These are phyloP conservation scores for Linnemannia exigua DNA, from an alignment of 192 early-diverging fungal genomes.

Conservation along the genomic window DNA sequence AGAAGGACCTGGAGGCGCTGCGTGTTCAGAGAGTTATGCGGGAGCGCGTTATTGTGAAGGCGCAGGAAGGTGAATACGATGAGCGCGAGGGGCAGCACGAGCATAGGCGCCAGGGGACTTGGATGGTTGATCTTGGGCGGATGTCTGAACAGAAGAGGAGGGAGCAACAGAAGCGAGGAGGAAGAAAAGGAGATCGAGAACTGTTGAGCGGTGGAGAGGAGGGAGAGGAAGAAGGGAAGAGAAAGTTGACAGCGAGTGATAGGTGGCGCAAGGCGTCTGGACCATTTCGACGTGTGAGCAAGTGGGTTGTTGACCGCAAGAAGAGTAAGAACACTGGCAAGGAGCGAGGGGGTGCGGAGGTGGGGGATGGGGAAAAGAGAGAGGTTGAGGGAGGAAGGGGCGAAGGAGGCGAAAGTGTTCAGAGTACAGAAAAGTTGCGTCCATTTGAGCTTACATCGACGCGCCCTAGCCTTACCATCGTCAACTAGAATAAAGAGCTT, in stretches of 20 bases:
- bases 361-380: neutral
- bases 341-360: neutral
- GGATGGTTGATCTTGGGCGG: neutral
- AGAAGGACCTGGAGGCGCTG: neutral
- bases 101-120: neutral
- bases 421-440: neutral
- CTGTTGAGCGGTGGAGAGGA: neutral
- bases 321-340: neutral
- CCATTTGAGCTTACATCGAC: neutral
- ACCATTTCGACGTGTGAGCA: neutral
- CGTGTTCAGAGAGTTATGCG: neutral
- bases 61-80: neutral
- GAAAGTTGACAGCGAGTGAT: neutral
- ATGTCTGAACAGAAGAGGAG: neutral
- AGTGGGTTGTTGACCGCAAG: constrained; percentile 2
- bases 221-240: neutral
- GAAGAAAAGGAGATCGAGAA: neutral
- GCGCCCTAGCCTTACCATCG: neutral
- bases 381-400: neutral
- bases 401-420: neutral
- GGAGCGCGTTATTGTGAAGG: neutral
- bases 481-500: neutral
- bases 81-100: neutral
- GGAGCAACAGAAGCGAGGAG: neutral
- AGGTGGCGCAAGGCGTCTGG: neutral